These are phyloP conservation scores for Colletotrichum sp. DNA, from an alignment of 2,329 filamentous ascomycete genomes.

Conservation along the genomic window DNA sequence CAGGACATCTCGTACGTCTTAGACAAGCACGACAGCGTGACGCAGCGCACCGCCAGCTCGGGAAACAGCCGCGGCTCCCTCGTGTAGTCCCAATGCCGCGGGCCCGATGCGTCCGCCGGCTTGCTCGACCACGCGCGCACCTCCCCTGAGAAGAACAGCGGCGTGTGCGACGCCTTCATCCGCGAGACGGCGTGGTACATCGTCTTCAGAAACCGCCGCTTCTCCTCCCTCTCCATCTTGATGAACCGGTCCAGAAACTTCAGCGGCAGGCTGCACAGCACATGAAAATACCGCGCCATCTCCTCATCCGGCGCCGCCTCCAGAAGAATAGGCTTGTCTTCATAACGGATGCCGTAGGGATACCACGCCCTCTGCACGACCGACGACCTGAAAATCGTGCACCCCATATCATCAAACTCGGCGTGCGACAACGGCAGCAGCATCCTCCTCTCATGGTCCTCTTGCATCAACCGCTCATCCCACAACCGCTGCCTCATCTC, in stretches of 20 bases:
- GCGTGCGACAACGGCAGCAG: not conserved
- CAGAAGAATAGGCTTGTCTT: not conserved
- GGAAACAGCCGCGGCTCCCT: not conserved
- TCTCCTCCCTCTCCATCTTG: not conserved
- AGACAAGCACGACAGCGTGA: not conserved
- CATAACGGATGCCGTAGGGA: not conserved
- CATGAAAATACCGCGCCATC: conserved; percentile 2
- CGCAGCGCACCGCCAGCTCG: conserved; percentile 3
- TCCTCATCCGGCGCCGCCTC: not conserved
- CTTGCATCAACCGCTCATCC: not conserved
- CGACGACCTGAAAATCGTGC: not conserved
- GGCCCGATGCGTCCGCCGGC: not conserved
- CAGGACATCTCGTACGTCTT: not conserved
- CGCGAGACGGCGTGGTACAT: conserved; percentile 1
- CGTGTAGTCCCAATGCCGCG: not conserved
- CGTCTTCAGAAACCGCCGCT: not conserved
- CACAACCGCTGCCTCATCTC: not conserved
- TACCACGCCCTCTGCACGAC: not conserved
- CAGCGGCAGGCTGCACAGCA: conserved; percentile 1
- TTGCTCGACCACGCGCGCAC: conserved; percentile 6
- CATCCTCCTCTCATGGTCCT: not conserved
- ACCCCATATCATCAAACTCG: not conserved
- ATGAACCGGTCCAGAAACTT: not conserved
- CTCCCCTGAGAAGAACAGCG: conserved; percentile 5
- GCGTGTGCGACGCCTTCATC: not conserved